phyloP scores from a whole-genome alignment of 2,329 filamentous ascomycete genomes.

The Paecilomyces formosus region DNA sequence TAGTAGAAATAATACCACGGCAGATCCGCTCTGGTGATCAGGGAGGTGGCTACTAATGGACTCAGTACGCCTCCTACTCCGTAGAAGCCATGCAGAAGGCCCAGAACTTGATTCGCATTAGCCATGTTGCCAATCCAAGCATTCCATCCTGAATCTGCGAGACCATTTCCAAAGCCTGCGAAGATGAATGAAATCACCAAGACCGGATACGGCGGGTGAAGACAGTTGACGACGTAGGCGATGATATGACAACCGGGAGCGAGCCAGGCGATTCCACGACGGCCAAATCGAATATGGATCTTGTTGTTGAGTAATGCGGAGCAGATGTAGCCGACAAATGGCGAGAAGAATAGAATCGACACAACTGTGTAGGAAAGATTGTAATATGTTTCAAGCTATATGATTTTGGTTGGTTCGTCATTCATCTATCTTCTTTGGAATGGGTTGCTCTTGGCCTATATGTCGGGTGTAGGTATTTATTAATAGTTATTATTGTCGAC shows the following conservation, averaged over 20 bases:
- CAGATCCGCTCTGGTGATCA: slow-evolving; percentile 50
- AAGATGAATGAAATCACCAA: slow-evolving; percentile 27
- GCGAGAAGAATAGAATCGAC: slow-evolving; percentile 43
- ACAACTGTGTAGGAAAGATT: slow-evolving; percentile 32
- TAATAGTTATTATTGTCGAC: not conserved
- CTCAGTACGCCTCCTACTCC: slow-evolving; percentile 53
- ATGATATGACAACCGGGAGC: slow-evolving; percentile 31
- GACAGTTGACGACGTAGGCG: slow-evolving; percentile 20
- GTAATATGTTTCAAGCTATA: slow-evolving; percentile 39
- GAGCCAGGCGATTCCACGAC: slow-evolving; percentile 64
- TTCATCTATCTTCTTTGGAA: not conserved
- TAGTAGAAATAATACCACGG: slow-evolving; percentile 27
- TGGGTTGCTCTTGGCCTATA: too few relatives aligned
- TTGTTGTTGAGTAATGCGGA: slow-evolving; percentile 38
- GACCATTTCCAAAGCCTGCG: slow-evolving; percentile 28
- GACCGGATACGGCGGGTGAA: slow-evolving; percentile 28
- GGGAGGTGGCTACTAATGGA: slow-evolving; percentile 62
- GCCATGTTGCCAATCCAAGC: slow-evolving; percentile 64
- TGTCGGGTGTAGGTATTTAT: too few relatives aligned
- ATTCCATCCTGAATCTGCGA: slow-evolving; percentile 48
- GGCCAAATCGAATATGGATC: slow-evolving; percentile 46
- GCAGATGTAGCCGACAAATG: slow-evolving; percentile 41
- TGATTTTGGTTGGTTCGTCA: not conserved
- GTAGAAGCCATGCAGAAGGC: slow-evolving; percentile 65
- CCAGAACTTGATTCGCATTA: slow-evolving; percentile 64